phyloP scores from a whole-genome alignment of 2,329 filamentous ascomycete species.

The Penicillium occitanis region DNA sequence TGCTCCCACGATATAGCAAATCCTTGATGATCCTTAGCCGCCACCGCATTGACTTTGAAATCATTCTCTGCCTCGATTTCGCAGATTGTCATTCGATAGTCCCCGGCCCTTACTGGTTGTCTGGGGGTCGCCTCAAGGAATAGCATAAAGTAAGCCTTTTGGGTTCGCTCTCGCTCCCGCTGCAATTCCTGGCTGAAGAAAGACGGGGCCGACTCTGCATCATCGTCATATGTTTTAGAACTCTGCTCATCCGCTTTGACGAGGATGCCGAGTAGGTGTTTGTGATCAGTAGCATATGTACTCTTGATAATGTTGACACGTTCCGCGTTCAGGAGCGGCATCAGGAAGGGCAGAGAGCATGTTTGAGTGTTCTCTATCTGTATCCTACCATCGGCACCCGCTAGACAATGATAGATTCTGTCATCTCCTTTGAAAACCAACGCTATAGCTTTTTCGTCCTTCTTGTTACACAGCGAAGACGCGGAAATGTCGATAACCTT shows the following conservation, averaged over 20 bases:
- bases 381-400: slow-evolving; percentile 24
- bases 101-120: not conserved
- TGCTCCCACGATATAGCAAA: slow-evolving; percentile 44
- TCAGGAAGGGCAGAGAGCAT: slow-evolving; percentile 23
- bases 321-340: slow-evolving; percentile 25
- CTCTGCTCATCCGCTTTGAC: slow-evolving; percentile 29
- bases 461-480: slow-evolving; percentile 31
- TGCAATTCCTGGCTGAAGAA: slow-evolving; percentile 32
- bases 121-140: slow-evolving; percentile 22
- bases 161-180: not conserved
- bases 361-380: slow-evolving; percentile 6
- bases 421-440: slow-evolving; percentile 34
- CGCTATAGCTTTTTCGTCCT: slow-evolving; percentile 24
- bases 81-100: not conserved
- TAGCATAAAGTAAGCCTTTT: slow-evolving; percentile 27
- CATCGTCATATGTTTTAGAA: slow-evolving; percentile 27
- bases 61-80: slow-evolving; percentile 19
- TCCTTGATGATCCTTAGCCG: slow-evolving; percentile 25
- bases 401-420: slow-evolving; percentile 31
- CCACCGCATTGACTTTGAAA: slow-evolving; percentile 34
- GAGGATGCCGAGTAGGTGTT: slow-evolving; percentile 32
- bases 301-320: slow-evolving; percentile 35
- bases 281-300: slow-evolving; percentile 24
- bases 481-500: slow-evolving; percentile 35
- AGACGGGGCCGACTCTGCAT: slow-evolving; percentile 28